Percentiles rank a stretch among this genome's conserved stretches.
These are phyloP conservation scores for Cymbidium sinense DNA, from an alignment of 106 monocot genomes.

Conservation along the genomic window DNA sequence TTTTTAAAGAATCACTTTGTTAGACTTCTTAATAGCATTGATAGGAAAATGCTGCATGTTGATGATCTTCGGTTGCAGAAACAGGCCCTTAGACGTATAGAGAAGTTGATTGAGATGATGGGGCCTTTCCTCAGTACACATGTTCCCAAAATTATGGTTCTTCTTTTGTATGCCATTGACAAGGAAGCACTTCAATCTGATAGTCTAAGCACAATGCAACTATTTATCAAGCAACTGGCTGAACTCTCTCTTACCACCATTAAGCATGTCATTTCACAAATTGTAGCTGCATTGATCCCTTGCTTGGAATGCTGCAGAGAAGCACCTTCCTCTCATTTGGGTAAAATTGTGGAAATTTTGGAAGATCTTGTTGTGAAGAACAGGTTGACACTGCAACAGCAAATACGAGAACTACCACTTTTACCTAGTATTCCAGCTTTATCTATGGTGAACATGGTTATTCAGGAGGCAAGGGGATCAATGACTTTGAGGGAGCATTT, in stretches of 20 bases:
- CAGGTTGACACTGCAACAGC: slow-evolving; percentile 45
- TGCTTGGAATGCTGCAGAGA: slow-evolving; percentile 60
- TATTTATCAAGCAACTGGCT: slow-evolving; percentile 76
- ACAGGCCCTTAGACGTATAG: slow-evolving; percentile 70
- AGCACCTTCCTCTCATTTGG: slow-evolving; percentile 36
- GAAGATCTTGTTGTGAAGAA: slow-evolving; percentile 77
- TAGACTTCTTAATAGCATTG: slow-evolving; percentile 93
- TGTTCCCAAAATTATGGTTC: slow-evolving; percentile 96
- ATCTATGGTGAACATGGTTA: slow-evolving; percentile 68
- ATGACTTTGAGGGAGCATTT: slow-evolving; percentile 82
- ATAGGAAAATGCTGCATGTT: slow-evolving; percentile 91
- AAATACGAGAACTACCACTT: slow-evolving; percentile 83
- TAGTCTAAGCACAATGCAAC: slow-evolving; percentile 63
- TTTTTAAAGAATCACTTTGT: slow-evolving; percentile 96
- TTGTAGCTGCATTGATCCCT: slow-evolving; percentile 94
- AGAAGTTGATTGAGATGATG: slow-evolving; percentile 96
- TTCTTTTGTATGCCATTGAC: slow-evolving; percentile 77
- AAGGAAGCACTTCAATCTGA: slow-evolving; percentile 81
- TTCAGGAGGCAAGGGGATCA: slow-evolving; percentile 84
- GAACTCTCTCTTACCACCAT: slow-evolving; percentile 77
- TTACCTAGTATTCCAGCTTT: slow-evolving; percentile 75
- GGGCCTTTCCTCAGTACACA: slow-evolving; percentile 75
- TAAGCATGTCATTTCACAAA: slow-evolving; percentile 86
- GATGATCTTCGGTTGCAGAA: slow-evolving; percentile 61
- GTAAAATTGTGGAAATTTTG: slow-evolving; percentile 71